phyloP scores from a whole-genome alignment of 768 basidiomycete species.

The Xerocomus spinulosus region DNA sequence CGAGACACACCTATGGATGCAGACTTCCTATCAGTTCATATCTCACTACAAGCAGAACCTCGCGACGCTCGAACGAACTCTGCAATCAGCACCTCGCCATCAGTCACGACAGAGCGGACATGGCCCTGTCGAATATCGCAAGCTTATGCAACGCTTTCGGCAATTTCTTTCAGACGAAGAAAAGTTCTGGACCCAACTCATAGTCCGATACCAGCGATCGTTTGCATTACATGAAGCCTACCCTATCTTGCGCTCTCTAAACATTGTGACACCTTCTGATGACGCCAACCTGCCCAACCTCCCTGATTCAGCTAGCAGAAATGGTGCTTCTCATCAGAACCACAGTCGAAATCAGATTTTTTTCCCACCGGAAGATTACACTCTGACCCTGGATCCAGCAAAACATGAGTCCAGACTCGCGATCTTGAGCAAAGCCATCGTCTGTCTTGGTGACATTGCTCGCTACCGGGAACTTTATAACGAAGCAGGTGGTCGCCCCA shows the following conservation, averaged over 20 bases:
- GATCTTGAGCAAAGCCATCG: constrained; percentile 79
- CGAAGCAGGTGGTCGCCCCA: constrained; percentile 60
- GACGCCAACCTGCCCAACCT: constrained; percentile 29
- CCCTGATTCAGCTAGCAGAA: constrained; percentile 17
- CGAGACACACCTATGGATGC: constrained; percentile 87
- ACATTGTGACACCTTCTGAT: constrained; percentile 43
- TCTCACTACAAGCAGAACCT: constrained; percentile 76
- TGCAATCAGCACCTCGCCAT: constrained; percentile 39
- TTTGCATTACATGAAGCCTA: constrained; percentile 67
- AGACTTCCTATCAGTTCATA: constrained; percentile 85
- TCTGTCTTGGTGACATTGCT: constrained; percentile 92
- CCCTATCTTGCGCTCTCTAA: constrained; percentile 52
- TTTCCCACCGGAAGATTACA: constrained; percentile 56
- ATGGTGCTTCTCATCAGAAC: constrained; percentile 19
- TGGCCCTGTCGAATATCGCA: constrained; percentile 78
- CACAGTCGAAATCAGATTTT: constrained; percentile 55
- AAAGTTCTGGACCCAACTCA: constrained; percentile 82
- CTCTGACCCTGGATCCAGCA: constrained; percentile 34
- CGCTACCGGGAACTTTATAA: constrained; percentile 90
- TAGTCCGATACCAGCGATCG: constrained; percentile 67
- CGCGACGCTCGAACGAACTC: constrained; percentile 55
- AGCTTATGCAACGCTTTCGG: constrained; percentile 81
- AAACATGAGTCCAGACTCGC: constrained; percentile 58
- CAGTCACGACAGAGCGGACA: constrained; percentile 39
- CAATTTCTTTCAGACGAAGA: constrained; percentile 89